These are phyloP conservation scores for Clarkia xantiana DNA, from an alignment of 345 rosid genomes.

Conservation along the genomic window DNA sequence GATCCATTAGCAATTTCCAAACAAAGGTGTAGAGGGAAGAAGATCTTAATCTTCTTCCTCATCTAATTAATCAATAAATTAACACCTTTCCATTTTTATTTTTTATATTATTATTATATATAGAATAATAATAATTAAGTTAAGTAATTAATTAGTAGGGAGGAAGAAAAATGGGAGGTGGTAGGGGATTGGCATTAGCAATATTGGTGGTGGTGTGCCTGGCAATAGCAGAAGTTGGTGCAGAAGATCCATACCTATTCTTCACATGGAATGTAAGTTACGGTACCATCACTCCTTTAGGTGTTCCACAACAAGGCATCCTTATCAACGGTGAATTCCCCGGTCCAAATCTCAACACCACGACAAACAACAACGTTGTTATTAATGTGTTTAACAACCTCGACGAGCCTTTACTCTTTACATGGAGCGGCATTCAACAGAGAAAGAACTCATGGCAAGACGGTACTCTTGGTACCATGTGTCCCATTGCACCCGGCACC, in stretches of 20 bases:
- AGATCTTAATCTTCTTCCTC: too few species aligned
- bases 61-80: too few species aligned
- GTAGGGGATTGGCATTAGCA: not conserved
- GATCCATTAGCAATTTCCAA: too few species aligned
- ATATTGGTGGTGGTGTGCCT: not conserved
- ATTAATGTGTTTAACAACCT: slow-evolving; percentile 16
- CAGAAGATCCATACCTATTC: slow-evolving; percentile 20
- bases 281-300: slow-evolving; percentile 20
- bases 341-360: slow-evolving; percentile 15
- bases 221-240: slow-evolving; percentile 6
- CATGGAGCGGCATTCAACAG: slow-evolving; percentile 21
- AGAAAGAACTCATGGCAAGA: slow-evolving; percentile 12
- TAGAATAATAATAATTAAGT: too few species aligned
- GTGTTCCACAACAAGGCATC: slow-evolving; percentile 18
- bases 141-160: too few species aligned
- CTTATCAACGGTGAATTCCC: slow-evolving; percentile 15
- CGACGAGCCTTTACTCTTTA: slow-evolving; percentile 9
- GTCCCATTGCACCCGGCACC: slow-evolving; percentile 18
- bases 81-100: too few species aligned
- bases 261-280: slow-evolving; percentile 23
- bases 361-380: slow-evolving; percentile 13
- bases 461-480: not conserved
- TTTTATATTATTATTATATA: too few species aligned
- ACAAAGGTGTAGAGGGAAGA: too few species aligned
- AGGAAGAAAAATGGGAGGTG: too few species aligned